Evolutionary conservation across 2,329 filamentous ascomycete species (phyloP).

Genomic region (Botrytis sinoallii): DNA sequence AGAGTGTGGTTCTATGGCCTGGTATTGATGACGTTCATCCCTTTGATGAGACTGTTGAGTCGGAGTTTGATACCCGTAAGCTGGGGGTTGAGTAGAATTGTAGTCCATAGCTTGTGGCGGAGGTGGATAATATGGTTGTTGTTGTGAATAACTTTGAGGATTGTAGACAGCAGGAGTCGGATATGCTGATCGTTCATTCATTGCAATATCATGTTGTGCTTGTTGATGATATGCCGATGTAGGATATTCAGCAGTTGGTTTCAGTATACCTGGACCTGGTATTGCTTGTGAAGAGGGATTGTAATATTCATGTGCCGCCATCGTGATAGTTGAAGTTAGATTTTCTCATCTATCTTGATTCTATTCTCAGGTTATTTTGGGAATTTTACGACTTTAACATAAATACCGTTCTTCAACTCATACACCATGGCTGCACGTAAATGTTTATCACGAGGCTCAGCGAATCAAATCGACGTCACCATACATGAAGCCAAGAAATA

Average conservation of each 20-base stretch:
- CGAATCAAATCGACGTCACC: conserved; percentile 12
- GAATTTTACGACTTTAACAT: background rate
- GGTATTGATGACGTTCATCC: background rate
- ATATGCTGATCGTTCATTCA: background rate
- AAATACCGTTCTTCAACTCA: background rate
- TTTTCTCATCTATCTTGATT: background rate
- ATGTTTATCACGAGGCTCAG: background rate
- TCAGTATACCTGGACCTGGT: conserved; percentile 3
- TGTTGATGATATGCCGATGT: conserved; percentile 11
- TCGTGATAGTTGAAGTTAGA: background rate
- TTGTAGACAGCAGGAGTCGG: background rate
- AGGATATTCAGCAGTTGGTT: background rate
- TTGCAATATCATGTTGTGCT: background rate
- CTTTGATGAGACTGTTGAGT: background rate
- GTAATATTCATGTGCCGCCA: conserved; percentile 9
- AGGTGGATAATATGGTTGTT: background rate
- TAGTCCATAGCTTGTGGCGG: background rate
- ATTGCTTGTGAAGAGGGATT: background rate
- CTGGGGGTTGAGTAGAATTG: background rate
- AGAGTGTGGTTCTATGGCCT: background rate
- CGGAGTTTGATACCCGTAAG: background rate
- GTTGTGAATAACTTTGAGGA: background rate
- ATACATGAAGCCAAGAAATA: conserved; percentile 10
- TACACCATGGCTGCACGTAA: background rate
- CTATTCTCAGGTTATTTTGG: background rate